Evolutionary conservation across 495 filamentous ascomycete genomes (phyloP).

Genomic region (Rhypophila decipiens): DNA sequence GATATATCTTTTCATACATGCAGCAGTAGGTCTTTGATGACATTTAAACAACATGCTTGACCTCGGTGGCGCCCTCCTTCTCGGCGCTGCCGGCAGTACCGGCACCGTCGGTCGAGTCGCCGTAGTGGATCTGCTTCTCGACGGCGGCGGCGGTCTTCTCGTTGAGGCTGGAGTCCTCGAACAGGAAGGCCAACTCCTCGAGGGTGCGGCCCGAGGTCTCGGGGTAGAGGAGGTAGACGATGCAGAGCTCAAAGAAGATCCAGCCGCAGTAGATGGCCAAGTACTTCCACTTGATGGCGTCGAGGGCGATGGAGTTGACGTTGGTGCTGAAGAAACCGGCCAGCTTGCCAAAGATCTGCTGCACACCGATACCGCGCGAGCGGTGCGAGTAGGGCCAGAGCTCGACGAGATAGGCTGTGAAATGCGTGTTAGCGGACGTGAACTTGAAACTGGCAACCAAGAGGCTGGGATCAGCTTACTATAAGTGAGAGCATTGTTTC

Average conservation of each 20-base stretch:
- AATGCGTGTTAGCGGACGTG: not conserved
- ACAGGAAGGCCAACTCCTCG: conserved; percentile 57
- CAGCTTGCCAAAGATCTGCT: conserved; percentile 54
- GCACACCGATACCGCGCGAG: conserved; percentile 54
- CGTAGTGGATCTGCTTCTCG: conserved; percentile 31
- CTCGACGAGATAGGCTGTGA: conserved; percentile 54
- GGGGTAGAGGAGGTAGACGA: conserved; percentile 60
- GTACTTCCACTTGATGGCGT: conserved; percentile 53
- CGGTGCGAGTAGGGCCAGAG: conserved; percentile 58
- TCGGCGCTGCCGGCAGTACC: not conserved
- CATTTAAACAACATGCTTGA: not conserved
- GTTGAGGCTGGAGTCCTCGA: conserved; percentile 37
- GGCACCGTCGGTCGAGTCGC: not conserved
- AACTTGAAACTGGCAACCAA: not conserved
- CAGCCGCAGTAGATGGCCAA: conserved; percentile 47
- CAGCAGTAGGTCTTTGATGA: too few relatives aligned
- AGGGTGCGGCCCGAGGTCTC: conserved; percentile 57
- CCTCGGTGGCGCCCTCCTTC: not conserved
- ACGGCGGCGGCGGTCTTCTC: conserved; percentile 32
- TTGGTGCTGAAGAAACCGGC: conserved; percentile 47
- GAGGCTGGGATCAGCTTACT: conserved; percentile 30
- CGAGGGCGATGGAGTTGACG: conserved; percentile 61
- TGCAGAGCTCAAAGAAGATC: conserved; percentile 49
- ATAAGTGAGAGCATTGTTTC: conserved; percentile 64
- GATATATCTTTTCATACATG: too few relatives aligned